Conservation (phyloP, 768 basidiomycete genomes). For the Lentinula aciculospora region DNA sequence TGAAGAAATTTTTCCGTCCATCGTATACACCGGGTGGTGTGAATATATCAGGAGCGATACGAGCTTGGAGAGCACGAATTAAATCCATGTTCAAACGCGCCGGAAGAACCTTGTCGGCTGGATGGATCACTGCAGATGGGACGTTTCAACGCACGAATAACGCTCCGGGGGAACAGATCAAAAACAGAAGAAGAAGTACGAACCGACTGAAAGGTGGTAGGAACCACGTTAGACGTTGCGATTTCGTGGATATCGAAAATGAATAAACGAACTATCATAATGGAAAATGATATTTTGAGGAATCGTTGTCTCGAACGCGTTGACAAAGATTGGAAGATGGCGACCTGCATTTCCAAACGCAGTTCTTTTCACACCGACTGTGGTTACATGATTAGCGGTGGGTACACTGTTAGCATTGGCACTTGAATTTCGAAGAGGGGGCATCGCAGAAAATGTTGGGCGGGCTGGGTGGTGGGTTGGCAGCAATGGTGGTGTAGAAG, state of each 20-base stretch:
- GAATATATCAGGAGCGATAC: constrained; percentile 58
- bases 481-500: neutral
- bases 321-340: constrained; percentile 36
- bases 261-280: constrained; percentile 60
- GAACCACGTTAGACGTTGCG: neutral
- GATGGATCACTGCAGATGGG: constrained; percentile 49
- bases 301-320: constrained; percentile 54
- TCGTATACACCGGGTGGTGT: constrained; percentile 74
- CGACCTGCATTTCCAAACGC: constrained; percentile 55
- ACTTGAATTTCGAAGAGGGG: too few species aligned
- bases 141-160: neutral
- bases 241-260: neutral
- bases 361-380: constrained; percentile 66
- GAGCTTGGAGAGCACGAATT: constrained; percentile 55
- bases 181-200: constrained; percentile 16
- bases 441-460: constrained; percentile 23
- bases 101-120: constrained; percentile 65
- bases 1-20: constrained; percentile 64
- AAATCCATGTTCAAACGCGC: constrained; percentile 66
- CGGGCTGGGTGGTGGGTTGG: too few species aligned
- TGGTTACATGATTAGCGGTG: constrained; percentile 27
- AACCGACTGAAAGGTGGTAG: constrained; percentile 31
- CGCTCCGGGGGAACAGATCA: too few species aligned
- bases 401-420: constrained; percentile 20
- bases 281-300: constrained; percentile 65